Base-by-base conservation (phyloP, 2,329 filamentous ascomycete species). In the Nigrospora oryzae region DNA sequence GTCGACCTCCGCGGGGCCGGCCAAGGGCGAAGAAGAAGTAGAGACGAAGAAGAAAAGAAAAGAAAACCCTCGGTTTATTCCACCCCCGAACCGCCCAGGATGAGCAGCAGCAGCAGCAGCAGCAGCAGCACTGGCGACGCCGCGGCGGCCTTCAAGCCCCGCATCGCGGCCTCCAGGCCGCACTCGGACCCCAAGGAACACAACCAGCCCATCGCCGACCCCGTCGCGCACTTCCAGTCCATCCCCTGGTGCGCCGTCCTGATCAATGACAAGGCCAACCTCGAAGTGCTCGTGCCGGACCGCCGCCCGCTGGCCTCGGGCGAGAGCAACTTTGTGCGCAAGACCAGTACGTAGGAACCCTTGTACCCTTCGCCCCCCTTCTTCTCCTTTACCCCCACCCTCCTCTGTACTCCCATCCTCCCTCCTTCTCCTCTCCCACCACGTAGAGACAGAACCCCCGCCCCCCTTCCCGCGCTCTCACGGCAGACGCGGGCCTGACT, bases 191-290 rank as follows among this genome's bases (percentile, higher is more conserved):
- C 43, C 11, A 43, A 36, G 1, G 46, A 49, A n/a, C 51, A 54
- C 50, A 51, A 53, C 48, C 55, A 59, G 34, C 33, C 49, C 11
- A 47, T 54, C 15, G 23, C 53, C 15, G 52, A 57, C 49, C 57
- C 58, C 5, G 14, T 58, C 35, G 50, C 50, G 35, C 55, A 59
- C 46, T 59, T 60, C 54, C 42, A 50, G 16, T 44, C 54, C 39
- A 56, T 61, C 23, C 56, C 55, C 2, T 60, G 58, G 56, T 61
- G 56, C 44, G 46, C 49, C 10, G 40, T 39, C n/a, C 50, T 56
- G n/a, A 51, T 61, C 14, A 16, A 47, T 3, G 44, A 51, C 43
- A 53, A 49, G 40, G 46, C 48, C 32, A 49, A 53, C 35, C 34
- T 59, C 30, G 31, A 52, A 14, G 39, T 53, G 39, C 15, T 46